phyloP scores from a whole-genome alignment of 1,284 basidiomycete genomes.

The Ceratobasidium sp. region DNA sequence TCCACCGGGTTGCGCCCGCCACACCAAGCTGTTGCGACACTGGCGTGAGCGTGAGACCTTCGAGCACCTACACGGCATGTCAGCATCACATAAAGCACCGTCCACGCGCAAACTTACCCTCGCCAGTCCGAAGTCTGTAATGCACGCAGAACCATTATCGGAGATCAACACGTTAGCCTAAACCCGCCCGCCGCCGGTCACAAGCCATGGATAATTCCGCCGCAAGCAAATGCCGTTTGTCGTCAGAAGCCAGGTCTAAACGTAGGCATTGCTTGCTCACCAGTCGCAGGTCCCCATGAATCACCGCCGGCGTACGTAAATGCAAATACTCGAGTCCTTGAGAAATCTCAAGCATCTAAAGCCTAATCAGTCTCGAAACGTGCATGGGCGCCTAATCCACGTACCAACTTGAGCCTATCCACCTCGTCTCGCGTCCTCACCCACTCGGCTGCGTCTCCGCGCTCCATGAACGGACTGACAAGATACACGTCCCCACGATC shows the following conservation, averaged over 20 bases:
- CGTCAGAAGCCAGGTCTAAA: not conserved
- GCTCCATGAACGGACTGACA: slow-evolving; percentile 34
- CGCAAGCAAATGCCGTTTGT: not conserved
- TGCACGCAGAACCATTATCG: slow-evolving; percentile 24
- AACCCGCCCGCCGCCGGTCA: not conserved
- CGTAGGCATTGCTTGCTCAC: not conserved
- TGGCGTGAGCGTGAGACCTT: slow-evolving; percentile 24
- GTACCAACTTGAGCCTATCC: slow-evolving; percentile 19
- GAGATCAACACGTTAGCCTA: slow-evolving; percentile 32
- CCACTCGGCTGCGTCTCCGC: slow-evolving; percentile 27
- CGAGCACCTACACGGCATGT: slow-evolving; percentile 11
- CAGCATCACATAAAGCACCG: not conserved
- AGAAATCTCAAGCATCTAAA: slow-evolving; percentile 20
- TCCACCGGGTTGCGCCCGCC: slow-evolving; percentile 27
- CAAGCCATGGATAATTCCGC: not conserved
- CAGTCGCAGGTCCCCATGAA: slow-evolving; percentile 30
- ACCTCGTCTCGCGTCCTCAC: slow-evolving; percentile 9
- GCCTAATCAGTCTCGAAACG: not conserved
- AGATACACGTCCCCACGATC: slow-evolving; percentile 20
- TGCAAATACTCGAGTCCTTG: slow-evolving; percentile 31
- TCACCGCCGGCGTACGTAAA: slow-evolving; percentile 29
- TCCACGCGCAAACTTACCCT: not conserved
- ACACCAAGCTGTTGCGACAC: slow-evolving; percentile 22
- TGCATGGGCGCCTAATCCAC: not conserved
- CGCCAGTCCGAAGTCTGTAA: slow-evolving; percentile 27